Evolutionary conservation across 2,329 filamentous ascomycete genomes (phyloP), one percentile per base, ranked within the genome.

Genomic region (Biscogniauxia mediterranea): DNA sequence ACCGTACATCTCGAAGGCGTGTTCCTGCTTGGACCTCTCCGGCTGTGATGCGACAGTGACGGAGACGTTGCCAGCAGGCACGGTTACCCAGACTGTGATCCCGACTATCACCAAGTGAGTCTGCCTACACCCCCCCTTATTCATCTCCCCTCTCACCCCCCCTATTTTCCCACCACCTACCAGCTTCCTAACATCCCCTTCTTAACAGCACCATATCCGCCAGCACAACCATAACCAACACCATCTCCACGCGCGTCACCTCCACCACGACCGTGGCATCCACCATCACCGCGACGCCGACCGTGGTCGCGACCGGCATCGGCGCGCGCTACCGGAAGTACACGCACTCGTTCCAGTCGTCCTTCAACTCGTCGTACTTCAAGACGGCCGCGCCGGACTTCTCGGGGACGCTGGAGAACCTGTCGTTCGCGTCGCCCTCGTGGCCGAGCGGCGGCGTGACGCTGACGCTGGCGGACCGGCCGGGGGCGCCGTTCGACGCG

Each of bases 251-350:
- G 28, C 7, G 28, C 11, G 57, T 59, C 1, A 23, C 38, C 11
- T 56, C 58, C 6, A 59, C 53, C 26, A 49, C 49, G 15, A 58
- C 59, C 1, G 55, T 53, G 3, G 60, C 60, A 0, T 19, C 54
- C 6, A 66, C 64, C 11, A 57, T 58, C 19, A 58, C 57, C 26
- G 67, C 70, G 55, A 56, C 68, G 11, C 57, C 62, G 5, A 62
- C 59, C 11, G 54, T 46, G 32, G 59, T 66, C 54, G 61, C 54
- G 5, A 32, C 56, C 42, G 59, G 58, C 38, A n/a, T n/a, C n/a
- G 61, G 61, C 6, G 56, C 64, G 1, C 38, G 9, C n/a, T 66
- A 66, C 56, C 53, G 59, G 56, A 60, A 59, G 28, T 66, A 55
- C 52, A 52, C 51, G 20, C 59, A 61, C 61, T 17, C 52, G 2